A percentile compares a stretch with the other conserved stretches of the same genome.
Evolutionary conservation across 2,329 filamentous ascomycete genomes (phyloP).

Genomic region (Capronia epimyces): DNA sequence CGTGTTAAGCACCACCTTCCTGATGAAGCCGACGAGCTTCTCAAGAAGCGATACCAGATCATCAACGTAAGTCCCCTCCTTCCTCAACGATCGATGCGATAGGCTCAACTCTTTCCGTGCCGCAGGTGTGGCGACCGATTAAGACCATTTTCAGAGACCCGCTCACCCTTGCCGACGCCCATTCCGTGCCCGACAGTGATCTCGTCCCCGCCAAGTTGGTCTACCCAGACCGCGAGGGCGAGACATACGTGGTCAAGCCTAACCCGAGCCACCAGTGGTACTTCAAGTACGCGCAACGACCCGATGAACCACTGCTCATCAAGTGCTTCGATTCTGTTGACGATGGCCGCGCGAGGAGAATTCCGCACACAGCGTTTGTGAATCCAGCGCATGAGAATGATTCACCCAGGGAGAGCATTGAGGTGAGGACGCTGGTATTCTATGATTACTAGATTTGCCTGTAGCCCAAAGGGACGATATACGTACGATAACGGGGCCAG

Average conservation of each 20-base stretch:
- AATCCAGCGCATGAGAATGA: conserved; percentile 8
- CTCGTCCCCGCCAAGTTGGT: conserved; percentile 40
- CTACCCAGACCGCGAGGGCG: too few relatives aligned
- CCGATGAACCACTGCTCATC: too few relatives aligned
- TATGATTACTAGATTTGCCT: conserved; percentile 47
- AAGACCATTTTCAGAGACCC: conserved; percentile 59
- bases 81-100: too few relatives aligned
- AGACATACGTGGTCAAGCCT: too few relatives aligned
- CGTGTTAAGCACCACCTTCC: background rate
- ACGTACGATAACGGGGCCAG: too few relatives aligned
- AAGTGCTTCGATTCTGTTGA: too few relatives aligned
- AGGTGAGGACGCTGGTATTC: conserved; percentile 59
- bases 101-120: background rate
- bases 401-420: conserved; percentile 58
- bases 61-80: too few relatives aligned
- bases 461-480: background rate
- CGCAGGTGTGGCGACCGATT: conserved; percentile 58
- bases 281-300: too few relatives aligned
- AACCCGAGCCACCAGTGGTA: too few relatives aligned
- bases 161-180: conserved; percentile 62
- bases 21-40: conserved; percentile 3
- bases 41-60: conserved; percentile 1
- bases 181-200: conserved; percentile 52
- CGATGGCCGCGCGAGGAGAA: too few relatives aligned
- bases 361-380: too few relatives aligned